phyloP scores from a whole-genome alignment of 352 stramenopile genomes.

The Aphanomyces astaci region DNA sequence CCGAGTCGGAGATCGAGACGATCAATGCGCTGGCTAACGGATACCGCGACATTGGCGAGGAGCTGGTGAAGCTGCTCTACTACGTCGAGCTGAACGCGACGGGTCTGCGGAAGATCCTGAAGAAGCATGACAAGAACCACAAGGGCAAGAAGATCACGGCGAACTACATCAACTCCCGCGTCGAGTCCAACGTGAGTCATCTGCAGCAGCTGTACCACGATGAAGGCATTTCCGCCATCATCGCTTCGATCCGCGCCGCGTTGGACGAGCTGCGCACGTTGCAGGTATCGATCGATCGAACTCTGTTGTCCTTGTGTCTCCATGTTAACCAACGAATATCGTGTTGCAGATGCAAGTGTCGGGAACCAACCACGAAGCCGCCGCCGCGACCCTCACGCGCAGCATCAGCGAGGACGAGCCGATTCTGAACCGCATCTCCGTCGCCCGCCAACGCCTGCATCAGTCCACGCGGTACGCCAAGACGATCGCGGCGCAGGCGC shows the following conservation, averaged over 20 bases:
- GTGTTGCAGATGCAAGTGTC: not conserved
- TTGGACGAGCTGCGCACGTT: slow-evolving; percentile 49
- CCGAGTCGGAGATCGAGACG: slow-evolving; percentile 32
- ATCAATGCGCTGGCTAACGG: slow-evolving; percentile 63
- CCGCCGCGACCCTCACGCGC: slow-evolving; percentile 28
- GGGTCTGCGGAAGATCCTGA: slow-evolving; percentile 84
- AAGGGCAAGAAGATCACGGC: slow-evolving; percentile 82
- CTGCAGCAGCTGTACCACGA: slow-evolving; percentile 81
- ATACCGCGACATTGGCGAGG: slow-evolving; percentile 64
- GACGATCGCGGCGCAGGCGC: slow-evolving; percentile 63
- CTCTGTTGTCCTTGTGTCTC: too few relatives aligned
- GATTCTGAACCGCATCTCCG: slow-evolving; percentile 57
- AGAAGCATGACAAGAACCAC: slow-evolving; percentile 83
- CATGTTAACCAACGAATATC: not conserved
- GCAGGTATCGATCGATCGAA: too few relatives aligned
- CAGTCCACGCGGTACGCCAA: slow-evolving; percentile 82
- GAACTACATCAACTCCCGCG: slow-evolving; percentile 71
- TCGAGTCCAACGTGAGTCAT: slow-evolving; percentile 74
- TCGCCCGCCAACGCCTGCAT: slow-evolving; percentile 55
- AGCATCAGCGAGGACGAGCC: slow-evolving; percentile 72
- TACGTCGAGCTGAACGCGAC: slow-evolving; percentile 84
- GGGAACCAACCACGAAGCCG: not conserved
- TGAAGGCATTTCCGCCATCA: slow-evolving; percentile 82
- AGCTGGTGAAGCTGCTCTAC: slow-evolving; percentile 72
- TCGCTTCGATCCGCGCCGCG: slow-evolving; percentile 65